Conservation (phyloP, 306 rosid species). For the Cucumis melo region DNA sequence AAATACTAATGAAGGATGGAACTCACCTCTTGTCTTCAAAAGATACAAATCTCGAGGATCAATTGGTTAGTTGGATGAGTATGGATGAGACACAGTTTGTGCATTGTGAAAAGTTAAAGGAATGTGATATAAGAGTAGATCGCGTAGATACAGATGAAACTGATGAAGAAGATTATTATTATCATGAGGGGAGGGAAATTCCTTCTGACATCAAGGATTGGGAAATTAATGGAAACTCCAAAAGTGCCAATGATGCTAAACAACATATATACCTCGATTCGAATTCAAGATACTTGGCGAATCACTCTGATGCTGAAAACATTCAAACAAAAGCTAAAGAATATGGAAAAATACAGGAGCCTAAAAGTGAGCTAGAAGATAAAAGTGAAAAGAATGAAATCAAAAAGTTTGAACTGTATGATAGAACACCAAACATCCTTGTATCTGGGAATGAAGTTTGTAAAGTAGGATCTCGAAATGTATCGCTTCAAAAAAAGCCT, state of each 20-base stretch:
- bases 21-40: constrained; percentile 6
- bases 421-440: neutral
- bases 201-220: constrained; percentile 18
- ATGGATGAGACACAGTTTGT: constrained; percentile 46
- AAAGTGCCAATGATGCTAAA: constrained; percentile 12
- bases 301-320: constrained; percentile 1
- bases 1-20: constrained; percentile 15
- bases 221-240: constrained; percentile 12
- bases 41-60: constrained; percentile 9
- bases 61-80: constrained; percentile 67
- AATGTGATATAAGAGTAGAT: constrained; percentile 26
- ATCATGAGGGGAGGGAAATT: constrained; percentile 16
- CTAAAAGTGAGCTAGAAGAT: neutral
- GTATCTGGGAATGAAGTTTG: neutral
- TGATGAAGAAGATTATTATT: constrained; percentile 31
- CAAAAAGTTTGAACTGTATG: neutral
- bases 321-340: constrained; percentile 19
- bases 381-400: neutral
- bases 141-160: constrained; percentile 37
- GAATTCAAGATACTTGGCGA: constrained; percentile 7
- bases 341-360: constrained; percentile 10
- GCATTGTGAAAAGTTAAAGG: constrained; percentile 28
- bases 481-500: constrained; percentile 34
- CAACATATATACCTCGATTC: constrained; percentile 16
- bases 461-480: constrained; percentile 17